Conservation (phyloP, 164 flowering plant species). For the Chimonanthus praecox region DNA sequence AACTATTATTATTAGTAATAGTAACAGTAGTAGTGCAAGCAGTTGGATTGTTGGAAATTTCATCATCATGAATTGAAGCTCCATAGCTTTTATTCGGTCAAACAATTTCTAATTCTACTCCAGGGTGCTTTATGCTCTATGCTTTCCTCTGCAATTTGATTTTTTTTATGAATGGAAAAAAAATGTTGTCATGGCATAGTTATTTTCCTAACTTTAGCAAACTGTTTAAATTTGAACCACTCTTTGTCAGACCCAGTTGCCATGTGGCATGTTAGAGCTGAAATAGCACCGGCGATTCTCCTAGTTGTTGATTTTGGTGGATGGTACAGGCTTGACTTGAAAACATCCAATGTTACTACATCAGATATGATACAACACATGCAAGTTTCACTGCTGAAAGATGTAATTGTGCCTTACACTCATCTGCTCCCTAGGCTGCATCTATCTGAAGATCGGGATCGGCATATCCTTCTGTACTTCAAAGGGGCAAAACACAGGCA, state of each 20-base stretch:
- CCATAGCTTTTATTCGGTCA: too few species aligned
- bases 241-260: slow-evolving; percentile 99
- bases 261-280: slow-evolving; percentile 92
- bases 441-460: slow-evolving; percentile 50
- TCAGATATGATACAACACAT: slow-evolving; percentile 77
- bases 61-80: too few species aligned
- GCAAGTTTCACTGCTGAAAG: slow-evolving; percentile 86
- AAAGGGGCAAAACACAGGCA: slow-evolving; percentile 96
- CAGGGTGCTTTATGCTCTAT: neutral
- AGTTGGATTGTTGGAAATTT: too few species aligned
- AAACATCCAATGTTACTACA: slow-evolving; percentile 49
- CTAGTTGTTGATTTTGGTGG: slow-evolving; percentile 97
- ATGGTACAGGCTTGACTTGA: slow-evolving; percentile 74
- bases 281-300: slow-evolving; percentile 80
- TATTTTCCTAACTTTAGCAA: slow-evolving; percentile 24
- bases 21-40: too few species aligned
- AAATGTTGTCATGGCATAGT: neutral
- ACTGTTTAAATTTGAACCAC: slow-evolving; percentile 81
- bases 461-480: slow-evolving; percentile 76
- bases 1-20: too few species aligned
- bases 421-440: slow-evolving; percentile 77
- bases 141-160: neutral
- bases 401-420: slow-evolving; percentile 90
- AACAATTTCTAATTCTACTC: too few species aligned
- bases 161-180: neutral